phyloP scores from a whole-genome alignment of 2,329 filamentous ascomycete genomes.

The Talaromyces marneffei region DNA sequence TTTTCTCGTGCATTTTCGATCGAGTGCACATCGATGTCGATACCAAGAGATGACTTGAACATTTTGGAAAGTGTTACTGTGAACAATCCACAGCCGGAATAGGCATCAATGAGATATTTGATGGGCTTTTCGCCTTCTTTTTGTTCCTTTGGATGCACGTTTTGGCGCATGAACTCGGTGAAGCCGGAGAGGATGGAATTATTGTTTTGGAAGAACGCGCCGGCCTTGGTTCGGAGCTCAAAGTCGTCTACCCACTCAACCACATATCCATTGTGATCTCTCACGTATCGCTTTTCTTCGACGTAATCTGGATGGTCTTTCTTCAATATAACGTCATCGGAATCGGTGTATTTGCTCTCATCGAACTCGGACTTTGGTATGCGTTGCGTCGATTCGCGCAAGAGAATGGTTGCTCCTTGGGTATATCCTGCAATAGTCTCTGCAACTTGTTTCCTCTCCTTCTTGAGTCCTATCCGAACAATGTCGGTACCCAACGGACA shows the following conservation, averaged over 20 bases:
- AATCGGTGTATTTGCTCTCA: slow-evolving; percentile 17
- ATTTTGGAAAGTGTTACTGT: slow-evolving; percentile 83
- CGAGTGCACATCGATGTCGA: slow-evolving; percentile 76
- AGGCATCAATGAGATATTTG: slow-evolving; percentile 91
- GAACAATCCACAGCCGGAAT: slow-evolving; percentile 95
- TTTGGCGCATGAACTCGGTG: slow-evolving; percentile 76
- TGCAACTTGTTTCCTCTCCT: slow-evolving; percentile 70
- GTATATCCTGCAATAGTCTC: slow-evolving; percentile 66
- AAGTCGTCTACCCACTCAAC: slow-evolving; percentile 85
- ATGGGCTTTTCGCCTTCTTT: slow-evolving; percentile 44
- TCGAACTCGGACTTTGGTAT: slow-evolving; percentile 19
- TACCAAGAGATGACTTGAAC: slow-evolving; percentile 74
- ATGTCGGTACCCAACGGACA: slow-evolving; percentile 90
- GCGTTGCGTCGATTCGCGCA: slow-evolving; percentile 77
- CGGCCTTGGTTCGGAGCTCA: slow-evolving; percentile 84
- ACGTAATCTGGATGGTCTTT: slow-evolving; percentile 56
- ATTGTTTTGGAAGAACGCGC: slow-evolving; percentile 99
- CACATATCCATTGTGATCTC: slow-evolving; percentile 72
- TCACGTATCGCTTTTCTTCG: slow-evolving; percentile 83
- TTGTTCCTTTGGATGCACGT: slow-evolving; percentile 56
- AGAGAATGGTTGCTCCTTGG: slow-evolving; percentile 77
- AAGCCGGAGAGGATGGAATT: slow-evolving; percentile 90
- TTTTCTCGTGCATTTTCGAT: slow-evolving; percentile 76
- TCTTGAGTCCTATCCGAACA: slow-evolving; percentile 70
- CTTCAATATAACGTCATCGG: slow-evolving; percentile 45